These are phyloP conservation scores for Ogataea naganishii DNA, from an alignment of 805 yeast genomes.

Conservation along the genomic window DNA sequence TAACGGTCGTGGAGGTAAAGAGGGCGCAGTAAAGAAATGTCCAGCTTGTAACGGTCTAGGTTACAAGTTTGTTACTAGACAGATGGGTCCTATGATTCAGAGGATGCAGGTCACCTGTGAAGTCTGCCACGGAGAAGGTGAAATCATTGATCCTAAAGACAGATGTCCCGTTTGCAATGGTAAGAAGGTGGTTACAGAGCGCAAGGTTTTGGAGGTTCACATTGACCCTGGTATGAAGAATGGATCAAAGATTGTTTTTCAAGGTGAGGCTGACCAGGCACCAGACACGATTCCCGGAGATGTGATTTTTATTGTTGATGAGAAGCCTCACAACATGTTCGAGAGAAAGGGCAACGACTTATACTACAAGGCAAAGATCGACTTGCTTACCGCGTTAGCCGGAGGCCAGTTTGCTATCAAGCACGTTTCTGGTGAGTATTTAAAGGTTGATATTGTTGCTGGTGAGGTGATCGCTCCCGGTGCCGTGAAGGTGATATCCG, in stretches of 20 bases:
- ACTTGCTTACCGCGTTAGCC: constrained; percentile 87
- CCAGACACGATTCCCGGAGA: constrained; percentile 96
- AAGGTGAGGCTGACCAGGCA: constrained; percentile 96
- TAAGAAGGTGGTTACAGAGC: constrained; percentile 76
- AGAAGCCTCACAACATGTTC: constrained; percentile 77
- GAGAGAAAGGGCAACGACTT: constrained; percentile 87
- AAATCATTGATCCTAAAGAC: constrained; percentile 76
- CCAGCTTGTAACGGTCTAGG: constrained; percentile 86
- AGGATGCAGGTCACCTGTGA: constrained; percentile 95
- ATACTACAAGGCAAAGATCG: constrained; percentile 77
- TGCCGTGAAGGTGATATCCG: constrained; percentile 68
- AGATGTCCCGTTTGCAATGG: constrained; percentile 85
- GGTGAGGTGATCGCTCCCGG: constrained; percentile 94
- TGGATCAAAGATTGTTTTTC: constrained; percentile 84
- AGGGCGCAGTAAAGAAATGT: constrained; percentile 84
- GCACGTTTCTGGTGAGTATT: constrained; percentile 87
- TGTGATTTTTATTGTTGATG: constrained; percentile 84
- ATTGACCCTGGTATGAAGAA: constrained; percentile 95
- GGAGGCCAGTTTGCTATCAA: constrained; percentile 88
- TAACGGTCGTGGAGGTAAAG: constrained; percentile 95
- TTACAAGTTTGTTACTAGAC: constrained; percentile 84
- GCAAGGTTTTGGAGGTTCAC: constrained; percentile 90
- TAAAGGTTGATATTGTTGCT: constrained; percentile 74
- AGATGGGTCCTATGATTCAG: constrained; percentile 99
- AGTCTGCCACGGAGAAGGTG: constrained; percentile 88